phyloP scores from a whole-genome alignment of 2,329 filamentous ascomycete genomes.

The Nemania sp. region DNA sequence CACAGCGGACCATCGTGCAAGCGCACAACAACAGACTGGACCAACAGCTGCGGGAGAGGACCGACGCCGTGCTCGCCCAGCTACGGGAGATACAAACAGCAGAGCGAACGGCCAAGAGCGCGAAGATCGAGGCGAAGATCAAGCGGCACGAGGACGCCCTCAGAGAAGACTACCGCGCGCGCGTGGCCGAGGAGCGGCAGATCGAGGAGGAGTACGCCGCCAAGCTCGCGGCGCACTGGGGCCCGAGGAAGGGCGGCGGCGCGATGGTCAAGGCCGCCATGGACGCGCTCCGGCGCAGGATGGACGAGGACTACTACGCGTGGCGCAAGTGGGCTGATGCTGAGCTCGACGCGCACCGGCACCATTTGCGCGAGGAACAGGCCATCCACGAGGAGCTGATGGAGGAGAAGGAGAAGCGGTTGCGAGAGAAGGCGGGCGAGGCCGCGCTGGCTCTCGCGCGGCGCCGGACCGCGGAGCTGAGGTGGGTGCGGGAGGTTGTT shows the following conservation, averaged over 20 bases:
- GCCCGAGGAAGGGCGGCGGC: constrained; percentile 50
- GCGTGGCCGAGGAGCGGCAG: constrained; percentile 56
- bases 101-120: constrained; percentile 50
- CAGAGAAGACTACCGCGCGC: constrained; percentile 56
- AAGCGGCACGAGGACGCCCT: constrained; percentile 52
- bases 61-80: constrained; percentile 43
- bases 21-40: constrained; percentile 41
- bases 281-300: constrained; percentile 52
- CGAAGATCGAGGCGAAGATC: constrained; percentile 48
- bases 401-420: constrained; percentile 53
- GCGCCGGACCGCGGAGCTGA: constrained; percentile 58
- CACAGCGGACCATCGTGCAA: constrained; percentile 56
- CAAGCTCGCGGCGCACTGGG: constrained; percentile 56
- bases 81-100: constrained; percentile 52
- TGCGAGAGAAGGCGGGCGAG: constrained; percentile 46
- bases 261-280: constrained; percentile 51
- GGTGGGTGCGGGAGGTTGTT: constrained; percentile 61
- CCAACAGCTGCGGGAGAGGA: constrained; percentile 44
- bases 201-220: constrained; percentile 60
- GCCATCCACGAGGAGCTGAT: constrained; percentile 58
- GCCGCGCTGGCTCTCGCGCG: constrained; percentile 50
- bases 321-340: constrained; percentile 58
- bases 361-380: constrained; percentile 55
- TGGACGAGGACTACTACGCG: constrained; percentile 57
- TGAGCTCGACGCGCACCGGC: constrained; percentile 55